Evolutionary conservation across 2,329 filamentous ascomycete genomes (phyloP), one percentile per base, ranked within the genome.

Genomic region (Cladosporium cucumerinum): DNA sequence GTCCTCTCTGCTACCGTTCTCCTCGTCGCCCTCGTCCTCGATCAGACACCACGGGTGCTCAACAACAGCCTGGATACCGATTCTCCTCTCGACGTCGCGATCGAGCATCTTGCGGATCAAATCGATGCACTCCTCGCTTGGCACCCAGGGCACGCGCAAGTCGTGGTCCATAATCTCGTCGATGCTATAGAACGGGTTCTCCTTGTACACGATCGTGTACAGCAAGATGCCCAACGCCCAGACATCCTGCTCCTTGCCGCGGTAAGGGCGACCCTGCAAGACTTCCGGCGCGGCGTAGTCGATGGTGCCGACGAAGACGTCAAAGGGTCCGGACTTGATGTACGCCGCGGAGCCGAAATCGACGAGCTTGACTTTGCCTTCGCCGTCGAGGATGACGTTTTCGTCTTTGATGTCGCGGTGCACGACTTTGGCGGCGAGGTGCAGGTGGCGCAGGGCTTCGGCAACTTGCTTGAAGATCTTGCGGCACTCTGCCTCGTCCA

Each of bases 251-350:
- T 97, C 94, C 78, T 96, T 97, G 74, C 95, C 95, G 70, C 90
- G 87, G 79, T 99, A 99, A 18, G 93, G 90, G 71, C 89, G 90
- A 57, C 95, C 95, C 65, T 93, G 93, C 57, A 99, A 85, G 63
- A 99, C 95, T 81, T 99, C 95, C n/a, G 95, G 95, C 7, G 95
- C 95, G 54, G 95, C 95, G 79, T 99, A 99, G 82, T 99, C 95
- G 78, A 99, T 98, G 0, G 95, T 99, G 66, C 95, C 95, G 60
- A 99, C 95, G 80, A 99, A 99, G 16, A 99, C 95, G 77, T 98
- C 93, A 82, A 99, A 99, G 54, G 95, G 95, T 16, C 95, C 95
- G 77, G 90, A 97, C 81, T 96, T 97, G 82, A 98, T 96, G 77
- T 99, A 99, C 67, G 95, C 93, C 66, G 95, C 95, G 75, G 93